phyloP scores from a whole-genome alignment of 1,284 basidiomycete species.

The Apiotrichum domesticum region DNA sequence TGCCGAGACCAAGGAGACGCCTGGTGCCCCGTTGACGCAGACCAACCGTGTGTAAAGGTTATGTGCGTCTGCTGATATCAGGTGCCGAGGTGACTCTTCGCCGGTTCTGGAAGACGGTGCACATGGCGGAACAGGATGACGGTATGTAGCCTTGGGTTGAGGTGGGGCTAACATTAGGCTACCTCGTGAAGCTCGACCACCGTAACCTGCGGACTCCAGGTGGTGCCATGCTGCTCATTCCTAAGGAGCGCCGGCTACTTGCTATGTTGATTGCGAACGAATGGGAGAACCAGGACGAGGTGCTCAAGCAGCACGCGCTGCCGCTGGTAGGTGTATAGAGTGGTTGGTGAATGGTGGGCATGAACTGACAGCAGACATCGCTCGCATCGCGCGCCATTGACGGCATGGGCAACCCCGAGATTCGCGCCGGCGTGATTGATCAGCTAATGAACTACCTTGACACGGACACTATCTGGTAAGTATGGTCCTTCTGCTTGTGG shows the following conservation, averaged over 20 bases:
- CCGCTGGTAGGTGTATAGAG: conserved; percentile 63
- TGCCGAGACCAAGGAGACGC: conserved; percentile 7
- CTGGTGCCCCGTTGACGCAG: conserved; percentile 33
- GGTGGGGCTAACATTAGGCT: conserved; percentile 42
- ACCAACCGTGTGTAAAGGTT: conserved; percentile 30
- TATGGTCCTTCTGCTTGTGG: too few species aligned
- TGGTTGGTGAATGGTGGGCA: too few species aligned
- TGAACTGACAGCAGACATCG: conserved; percentile 60
- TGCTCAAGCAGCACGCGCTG: conserved; percentile 83
- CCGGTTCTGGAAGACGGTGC: conserved; percentile 86
- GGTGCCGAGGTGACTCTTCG: conserved; percentile 78
- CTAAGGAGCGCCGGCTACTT: conserved; percentile 62
- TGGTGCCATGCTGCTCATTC: conserved; percentile 68
- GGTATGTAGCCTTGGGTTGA: conserved; percentile 26
- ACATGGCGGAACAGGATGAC: conserved; percentile 56
- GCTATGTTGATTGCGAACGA: conserved; percentile 86
- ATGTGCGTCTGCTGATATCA: conserved; percentile 34
- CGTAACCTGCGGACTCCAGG: conserved; percentile 80
- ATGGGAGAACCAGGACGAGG: conserved; percentile 86
- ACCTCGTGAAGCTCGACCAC: conserved; percentile 72
- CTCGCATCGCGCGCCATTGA: conserved; percentile 85
- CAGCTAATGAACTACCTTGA: conserved; percentile 80
- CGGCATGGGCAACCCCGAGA: conserved; percentile 57
- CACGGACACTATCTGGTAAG: conserved; percentile 89
- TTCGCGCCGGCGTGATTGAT: conserved; percentile 62